phyloP scores from a whole-genome alignment of 371 early-diverging fungal species.

The Mortierella sp. region DNA sequence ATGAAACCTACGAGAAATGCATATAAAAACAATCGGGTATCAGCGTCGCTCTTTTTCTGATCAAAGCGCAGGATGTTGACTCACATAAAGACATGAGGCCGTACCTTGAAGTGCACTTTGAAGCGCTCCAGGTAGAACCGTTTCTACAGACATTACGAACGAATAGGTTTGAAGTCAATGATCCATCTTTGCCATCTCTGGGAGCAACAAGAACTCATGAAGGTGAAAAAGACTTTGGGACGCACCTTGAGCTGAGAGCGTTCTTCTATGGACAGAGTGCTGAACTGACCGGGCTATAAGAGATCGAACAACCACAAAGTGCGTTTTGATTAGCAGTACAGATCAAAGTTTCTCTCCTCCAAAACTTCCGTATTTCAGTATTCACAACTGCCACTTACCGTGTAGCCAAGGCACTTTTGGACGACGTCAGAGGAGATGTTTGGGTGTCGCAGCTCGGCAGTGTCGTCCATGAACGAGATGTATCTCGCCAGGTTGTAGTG shows the following conservation, averaged over 20 bases:
- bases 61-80: too few relatives aligned
- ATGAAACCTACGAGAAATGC: constrained; percentile 13
- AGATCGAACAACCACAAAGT: not conserved
- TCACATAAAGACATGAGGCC: too few relatives aligned
- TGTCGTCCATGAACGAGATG: constrained; percentile 53
- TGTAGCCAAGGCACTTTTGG: constrained; percentile 19
- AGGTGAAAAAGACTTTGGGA: not conserved
- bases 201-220: not conserved
- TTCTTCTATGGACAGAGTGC: constrained; percentile 21
- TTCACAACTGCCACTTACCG: too few relatives aligned
- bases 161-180: not conserved
- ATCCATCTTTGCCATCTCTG: not conserved
- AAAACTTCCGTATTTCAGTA: too few relatives aligned
- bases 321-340: not conserved
- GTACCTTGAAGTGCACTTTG: constrained; percentile 51
- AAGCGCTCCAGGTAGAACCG: constrained; percentile 42
- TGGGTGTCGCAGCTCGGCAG: constrained; percentile 47
- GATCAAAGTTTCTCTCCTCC: too few relatives aligned
- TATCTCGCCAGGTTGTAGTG: constrained; percentile 25
- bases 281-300: constrained; percentile 38
- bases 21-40: too few relatives aligned
- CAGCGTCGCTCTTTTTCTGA: not conserved
- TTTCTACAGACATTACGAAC: constrained; percentile 3
- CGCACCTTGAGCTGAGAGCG: constrained; percentile 30
- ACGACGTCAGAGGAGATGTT: constrained; percentile 20